Conservation (phyloP, 2,329 filamentous ascomycete genomes). For the Beauveria varroae region DNA sequence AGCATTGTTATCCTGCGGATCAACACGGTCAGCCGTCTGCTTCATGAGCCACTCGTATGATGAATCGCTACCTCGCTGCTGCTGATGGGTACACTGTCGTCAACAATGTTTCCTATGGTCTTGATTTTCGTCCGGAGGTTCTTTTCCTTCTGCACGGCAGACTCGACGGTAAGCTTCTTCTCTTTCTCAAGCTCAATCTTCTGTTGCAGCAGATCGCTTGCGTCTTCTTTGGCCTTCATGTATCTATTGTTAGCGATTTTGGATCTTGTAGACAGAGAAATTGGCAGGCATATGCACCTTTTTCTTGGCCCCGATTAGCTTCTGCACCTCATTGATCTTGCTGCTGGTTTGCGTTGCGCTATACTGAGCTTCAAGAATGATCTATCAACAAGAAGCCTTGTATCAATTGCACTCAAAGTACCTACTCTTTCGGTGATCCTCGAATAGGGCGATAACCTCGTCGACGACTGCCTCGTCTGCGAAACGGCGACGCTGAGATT, state of each 20-base stretch:
- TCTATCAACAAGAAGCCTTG: no score
- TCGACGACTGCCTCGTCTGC: constrained; percentile 80
- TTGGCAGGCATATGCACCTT: constrained; percentile 46
- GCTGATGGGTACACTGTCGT: constrained; percentile 76
- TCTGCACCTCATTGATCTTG: constrained; percentile 82
- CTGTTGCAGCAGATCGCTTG: constrained; percentile 67
- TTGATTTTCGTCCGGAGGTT: constrained; percentile 71
- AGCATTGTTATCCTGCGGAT: constrained; percentile 64
- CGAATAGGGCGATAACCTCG: constrained; percentile 79
- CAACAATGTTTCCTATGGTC: constrained; percentile 66
- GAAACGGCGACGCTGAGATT: constrained; percentile 78
- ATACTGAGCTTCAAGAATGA: constrained; percentile 49
- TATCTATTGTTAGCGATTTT: background rate
- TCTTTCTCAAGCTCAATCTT: constrained; percentile 72
- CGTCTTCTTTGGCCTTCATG: constrained; percentile 71
- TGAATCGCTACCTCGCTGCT: constrained; percentile 59
- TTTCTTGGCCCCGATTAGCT: constrained; percentile 85
- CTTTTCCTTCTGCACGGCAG: constrained; percentile 67
- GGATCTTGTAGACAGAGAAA: background rate
- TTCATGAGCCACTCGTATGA: background rate
- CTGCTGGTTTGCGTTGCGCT: constrained; percentile 71
- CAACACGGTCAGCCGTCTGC: background rate
- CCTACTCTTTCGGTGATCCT: constrained; percentile 72
- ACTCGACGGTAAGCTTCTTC: constrained; percentile 71
- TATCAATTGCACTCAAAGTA: background rate